These are phyloP conservation scores for Camellia lanceoleosa DNA, from an alignment of 148 eudicot species.

Conservation along the genomic window DNA sequence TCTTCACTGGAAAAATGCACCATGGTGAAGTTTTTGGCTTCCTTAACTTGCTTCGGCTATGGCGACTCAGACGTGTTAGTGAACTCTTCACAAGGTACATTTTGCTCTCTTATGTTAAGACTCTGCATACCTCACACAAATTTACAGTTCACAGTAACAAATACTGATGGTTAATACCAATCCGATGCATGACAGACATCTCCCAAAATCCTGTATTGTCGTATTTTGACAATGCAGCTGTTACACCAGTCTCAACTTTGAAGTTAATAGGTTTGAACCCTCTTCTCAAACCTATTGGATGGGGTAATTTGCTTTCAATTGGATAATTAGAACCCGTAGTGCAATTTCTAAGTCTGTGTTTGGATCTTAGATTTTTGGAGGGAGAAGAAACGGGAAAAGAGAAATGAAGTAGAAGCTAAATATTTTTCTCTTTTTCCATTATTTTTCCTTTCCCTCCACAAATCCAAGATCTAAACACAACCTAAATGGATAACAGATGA, in stretches of 20 bases:
- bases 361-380: no score
- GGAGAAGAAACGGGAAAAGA: no score
- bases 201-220: neutral
- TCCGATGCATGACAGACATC: neutral
- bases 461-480: no score
- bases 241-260: neutral
- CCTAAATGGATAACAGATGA: neutral
- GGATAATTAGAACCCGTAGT: no score
- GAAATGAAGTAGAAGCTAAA: no score
- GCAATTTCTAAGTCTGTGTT: no score
- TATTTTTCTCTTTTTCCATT: no score
- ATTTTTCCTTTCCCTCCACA: no score
- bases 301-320: no score
- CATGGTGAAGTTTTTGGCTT: conserved; percentile 43
- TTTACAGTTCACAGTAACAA: neutral
- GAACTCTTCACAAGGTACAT: conserved; percentile 44
- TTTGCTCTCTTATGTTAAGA: neutral
- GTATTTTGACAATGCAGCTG: neutral
- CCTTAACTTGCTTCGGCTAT: conserved; percentile 53
- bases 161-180: neutral
- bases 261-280: neutral
- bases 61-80: conserved; percentile 59
- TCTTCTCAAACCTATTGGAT: no score
- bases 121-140: neutral
- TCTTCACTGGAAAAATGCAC: conserved; percentile 27